Evolutionary conservation across 257 asterid genomes (phyloP).

Genomic region (Jacaranda mimosifolia): DNA sequence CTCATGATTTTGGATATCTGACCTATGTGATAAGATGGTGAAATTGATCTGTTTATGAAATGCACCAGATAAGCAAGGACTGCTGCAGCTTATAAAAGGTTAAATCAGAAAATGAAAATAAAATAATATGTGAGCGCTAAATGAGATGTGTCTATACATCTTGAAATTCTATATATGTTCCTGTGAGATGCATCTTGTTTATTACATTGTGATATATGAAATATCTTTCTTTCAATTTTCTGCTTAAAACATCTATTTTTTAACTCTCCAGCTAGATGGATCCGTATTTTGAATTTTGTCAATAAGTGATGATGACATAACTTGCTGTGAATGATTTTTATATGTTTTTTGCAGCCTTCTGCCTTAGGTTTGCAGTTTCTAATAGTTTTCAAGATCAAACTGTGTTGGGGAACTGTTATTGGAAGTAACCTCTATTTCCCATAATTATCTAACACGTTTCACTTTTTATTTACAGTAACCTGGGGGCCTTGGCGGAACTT

Average conservation of each 20-base stretch:
- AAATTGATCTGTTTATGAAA: slow-evolving; percentile 3
- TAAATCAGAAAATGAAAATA: neutral
- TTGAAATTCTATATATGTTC: neutral
- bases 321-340: neutral
- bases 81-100: slow-evolving; percentile 23
- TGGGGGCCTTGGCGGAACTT: slow-evolving; percentile 72
- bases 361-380: slow-evolving; percentile 19
- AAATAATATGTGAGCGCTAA: neutral
- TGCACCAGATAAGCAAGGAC: slow-evolving; percentile 1
- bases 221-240: slow-evolving; percentile 25
- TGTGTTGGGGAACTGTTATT: slow-evolving; percentile 17
- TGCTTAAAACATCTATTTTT: slow-evolving; percentile 5
- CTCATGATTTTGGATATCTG: neutral
- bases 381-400: slow-evolving; percentile 8
- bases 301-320: slow-evolving; percentile 14
- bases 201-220: slow-evolving; percentile 5
- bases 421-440: slow-evolving; percentile 28
- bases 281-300: slow-evolving; percentile 18
- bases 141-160: slow-evolving; percentile 20
- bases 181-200: slow-evolving; percentile 8
- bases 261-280: slow-evolving; percentile 18
- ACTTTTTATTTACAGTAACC: slow-evolving; percentile 63
- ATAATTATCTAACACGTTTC: slow-evolving; percentile 25
- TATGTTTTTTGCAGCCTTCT: neutral
- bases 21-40: slow-evolving; percentile 6